Evolutionary conservation across 2,329 filamentous ascomycete species (phyloP).

Genomic region (Paecilomyces sp.): DNA sequence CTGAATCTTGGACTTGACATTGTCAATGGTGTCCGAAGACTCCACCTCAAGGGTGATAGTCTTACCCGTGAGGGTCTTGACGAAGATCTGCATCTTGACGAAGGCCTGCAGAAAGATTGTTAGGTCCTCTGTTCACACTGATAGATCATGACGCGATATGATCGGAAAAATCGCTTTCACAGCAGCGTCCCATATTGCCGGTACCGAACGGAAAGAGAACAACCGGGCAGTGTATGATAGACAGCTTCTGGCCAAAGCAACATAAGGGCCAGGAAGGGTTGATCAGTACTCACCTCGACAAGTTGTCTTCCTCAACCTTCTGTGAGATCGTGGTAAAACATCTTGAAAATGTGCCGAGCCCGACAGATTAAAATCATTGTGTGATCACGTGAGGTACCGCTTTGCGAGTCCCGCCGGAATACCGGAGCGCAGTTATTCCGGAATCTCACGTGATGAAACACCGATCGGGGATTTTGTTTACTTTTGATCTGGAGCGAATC

Average conservation of each 20-base stretch:
- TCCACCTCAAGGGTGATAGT: slow-evolving; percentile 99
- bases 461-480: background rate
- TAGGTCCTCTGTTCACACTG: slow-evolving; percentile 9
- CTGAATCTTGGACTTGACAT: slow-evolving; percentile 97
- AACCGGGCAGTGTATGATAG: background rate
- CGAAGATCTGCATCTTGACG: slow-evolving; percentile 49
- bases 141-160: background rate
- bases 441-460: background rate
- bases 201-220: background rate
- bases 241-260: background rate
- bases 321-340: slow-evolving; percentile 24
- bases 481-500: background rate
- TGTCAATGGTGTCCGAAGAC: slow-evolving; percentile 99
- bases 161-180: too few species aligned
- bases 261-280: background rate
- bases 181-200: background rate
- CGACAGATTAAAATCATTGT: slow-evolving; percentile 32
- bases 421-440: background rate
- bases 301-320: slow-evolving; percentile 57
- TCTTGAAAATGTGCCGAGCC: slow-evolving; percentile 12
- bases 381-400: slow-evolving; percentile 26
- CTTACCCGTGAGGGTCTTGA: slow-evolving; percentile 85
- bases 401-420: background rate
- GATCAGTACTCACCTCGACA: slow-evolving; percentile 48
- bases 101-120: slow-evolving; percentile 28